Conservation (phyloP, 164 flowering plant species). For the Magnolia changhungtana region DNA sequence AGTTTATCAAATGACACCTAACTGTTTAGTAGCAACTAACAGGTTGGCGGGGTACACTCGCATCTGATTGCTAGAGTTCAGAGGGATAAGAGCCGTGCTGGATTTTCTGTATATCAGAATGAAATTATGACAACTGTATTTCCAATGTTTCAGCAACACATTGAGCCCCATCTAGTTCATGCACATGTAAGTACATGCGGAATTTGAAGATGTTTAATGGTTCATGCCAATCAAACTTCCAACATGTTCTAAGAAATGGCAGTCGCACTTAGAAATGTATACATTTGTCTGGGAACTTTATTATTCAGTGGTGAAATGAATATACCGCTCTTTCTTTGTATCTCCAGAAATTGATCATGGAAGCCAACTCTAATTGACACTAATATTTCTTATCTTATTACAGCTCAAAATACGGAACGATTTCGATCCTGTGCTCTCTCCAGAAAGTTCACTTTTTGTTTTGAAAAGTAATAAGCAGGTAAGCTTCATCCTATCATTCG, state of each 20-base stretch:
- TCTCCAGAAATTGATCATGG: not conserved
- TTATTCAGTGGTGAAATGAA: not conserved
- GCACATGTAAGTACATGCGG: constrained; percentile 75
- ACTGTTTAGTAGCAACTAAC: constrained; percentile 22
- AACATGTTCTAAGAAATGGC: not conserved
- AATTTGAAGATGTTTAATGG: not conserved
- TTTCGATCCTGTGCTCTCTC: constrained; percentile 98
- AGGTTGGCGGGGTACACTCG: constrained; percentile 99
- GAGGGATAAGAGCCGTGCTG: constrained; percentile 84
- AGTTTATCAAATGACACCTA: not conserved
- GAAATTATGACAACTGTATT: constrained; percentile 94
- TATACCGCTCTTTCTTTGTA: not conserved
- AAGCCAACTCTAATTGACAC: not conserved
- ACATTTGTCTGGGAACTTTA: not conserved
- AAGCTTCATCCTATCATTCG: constrained; percentile 7
- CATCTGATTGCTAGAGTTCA: constrained; percentile 97
- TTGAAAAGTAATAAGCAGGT: constrained; percentile 95
- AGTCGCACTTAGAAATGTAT: not conserved
- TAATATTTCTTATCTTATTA: constrained; percentile 10
- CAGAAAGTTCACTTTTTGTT: constrained; percentile 96
- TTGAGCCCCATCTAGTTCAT: constrained; percentile 99
- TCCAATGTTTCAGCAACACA: constrained; percentile 96
- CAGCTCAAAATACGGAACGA: constrained; percentile 98
- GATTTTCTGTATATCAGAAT: constrained; percentile 75
- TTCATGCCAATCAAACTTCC: not conserved